Evolutionary conservation across 345 rosid genomes (phyloP).

Genomic region (Ailanthus altissimus): DNA sequence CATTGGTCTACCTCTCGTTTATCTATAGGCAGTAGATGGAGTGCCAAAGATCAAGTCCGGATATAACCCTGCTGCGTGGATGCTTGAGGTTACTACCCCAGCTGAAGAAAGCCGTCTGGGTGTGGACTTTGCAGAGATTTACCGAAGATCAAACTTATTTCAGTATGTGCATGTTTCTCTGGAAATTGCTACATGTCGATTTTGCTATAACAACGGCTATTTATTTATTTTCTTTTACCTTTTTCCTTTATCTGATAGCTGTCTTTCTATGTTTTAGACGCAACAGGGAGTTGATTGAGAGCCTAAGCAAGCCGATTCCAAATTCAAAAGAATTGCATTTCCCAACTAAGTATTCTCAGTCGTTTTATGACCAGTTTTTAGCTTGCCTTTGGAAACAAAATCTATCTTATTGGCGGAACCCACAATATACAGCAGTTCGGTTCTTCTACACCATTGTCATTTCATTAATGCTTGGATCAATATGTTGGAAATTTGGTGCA

Average conservation of each 20-base stretch:
- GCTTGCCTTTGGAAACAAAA: constrained; percentile 98
- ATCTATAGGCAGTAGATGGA: constrained; percentile 73
- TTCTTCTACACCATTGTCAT: constrained; percentile 92
- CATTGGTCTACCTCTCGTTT: constrained; percentile 20
- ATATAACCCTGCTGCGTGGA: constrained; percentile 97
- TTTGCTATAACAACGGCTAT: neutral
- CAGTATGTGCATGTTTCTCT: constrained; percentile 50
- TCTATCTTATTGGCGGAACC: constrained; percentile 92
- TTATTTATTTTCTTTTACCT: neutral
- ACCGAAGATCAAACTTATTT: constrained; percentile 65
- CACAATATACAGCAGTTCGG: constrained; percentile 96
- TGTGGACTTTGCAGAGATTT: constrained; percentile 86
- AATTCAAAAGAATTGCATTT: constrained; percentile 69
- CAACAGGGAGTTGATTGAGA: constrained; percentile 71
- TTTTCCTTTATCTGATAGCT: constrained; percentile 14
- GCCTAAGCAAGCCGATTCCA: constrained; percentile 70
- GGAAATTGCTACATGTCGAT: constrained; percentile 16
- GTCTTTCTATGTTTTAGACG: constrained; percentile 46
- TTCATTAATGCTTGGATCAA: constrained; percentile 93
- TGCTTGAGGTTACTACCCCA: constrained; percentile 86
- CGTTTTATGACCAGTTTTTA: constrained; percentile 70
- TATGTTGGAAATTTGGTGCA: constrained; percentile 93
- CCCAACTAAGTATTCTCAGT: constrained; percentile 77
- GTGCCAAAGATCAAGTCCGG: constrained; percentile 80
- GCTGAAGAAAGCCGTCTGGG: constrained; percentile 77